phyloP scores from a whole-genome alignment of 1,139 yeast genomes.

The Protomyces pachydermus region DNA sequence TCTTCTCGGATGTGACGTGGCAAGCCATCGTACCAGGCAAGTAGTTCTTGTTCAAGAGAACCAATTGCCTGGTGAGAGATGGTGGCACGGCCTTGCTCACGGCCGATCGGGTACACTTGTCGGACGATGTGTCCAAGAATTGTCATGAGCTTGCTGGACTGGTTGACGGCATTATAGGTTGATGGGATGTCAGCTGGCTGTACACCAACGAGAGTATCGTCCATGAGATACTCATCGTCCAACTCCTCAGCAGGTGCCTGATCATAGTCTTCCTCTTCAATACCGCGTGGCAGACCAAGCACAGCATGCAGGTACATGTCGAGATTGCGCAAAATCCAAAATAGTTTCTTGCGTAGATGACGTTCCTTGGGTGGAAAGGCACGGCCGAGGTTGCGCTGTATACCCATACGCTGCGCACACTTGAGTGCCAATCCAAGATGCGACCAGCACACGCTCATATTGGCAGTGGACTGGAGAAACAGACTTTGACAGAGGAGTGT shows the following conservation, averaged over 20 bases:
- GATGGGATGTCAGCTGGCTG: constrained; percentile 38
- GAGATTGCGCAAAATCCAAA: constrained; percentile 87
- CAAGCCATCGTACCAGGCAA: constrained; percentile 67
- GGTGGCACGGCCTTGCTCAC: constrained; percentile 38
- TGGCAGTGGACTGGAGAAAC: constrained; percentile 83
- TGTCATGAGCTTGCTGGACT: constrained; percentile 68
- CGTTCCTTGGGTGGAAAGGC: constrained; percentile 74
- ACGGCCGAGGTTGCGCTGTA: constrained; percentile 67
- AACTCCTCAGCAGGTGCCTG: constrained; percentile 80
- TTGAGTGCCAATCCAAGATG: constrained; percentile 89
- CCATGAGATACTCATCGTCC: constrained; percentile 74
- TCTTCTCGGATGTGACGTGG: constrained; percentile 75
- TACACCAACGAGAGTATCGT: constrained; percentile 49
- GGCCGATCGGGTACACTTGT: constrained; percentile 40
- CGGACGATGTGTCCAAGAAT: constrained; percentile 55
- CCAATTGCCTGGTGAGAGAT: constrained; percentile 61
- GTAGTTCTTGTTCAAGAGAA: constrained; percentile 64
- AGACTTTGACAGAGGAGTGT: constrained; percentile 62
- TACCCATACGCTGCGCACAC: constrained; percentile 80
- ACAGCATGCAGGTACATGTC: constrained; percentile 86
- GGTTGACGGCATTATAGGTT: constrained; percentile 71
- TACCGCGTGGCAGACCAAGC: constrained; percentile 73
- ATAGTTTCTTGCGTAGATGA: constrained; percentile 77
- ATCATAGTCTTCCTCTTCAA: constrained; percentile 72
- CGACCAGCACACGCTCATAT: constrained; percentile 83